Evolutionary conservation across 176 grass and related monocot species (phyloP), one percentile per base, ranked within the genome.

Genomic region (Ensete ventricosum): DNA sequence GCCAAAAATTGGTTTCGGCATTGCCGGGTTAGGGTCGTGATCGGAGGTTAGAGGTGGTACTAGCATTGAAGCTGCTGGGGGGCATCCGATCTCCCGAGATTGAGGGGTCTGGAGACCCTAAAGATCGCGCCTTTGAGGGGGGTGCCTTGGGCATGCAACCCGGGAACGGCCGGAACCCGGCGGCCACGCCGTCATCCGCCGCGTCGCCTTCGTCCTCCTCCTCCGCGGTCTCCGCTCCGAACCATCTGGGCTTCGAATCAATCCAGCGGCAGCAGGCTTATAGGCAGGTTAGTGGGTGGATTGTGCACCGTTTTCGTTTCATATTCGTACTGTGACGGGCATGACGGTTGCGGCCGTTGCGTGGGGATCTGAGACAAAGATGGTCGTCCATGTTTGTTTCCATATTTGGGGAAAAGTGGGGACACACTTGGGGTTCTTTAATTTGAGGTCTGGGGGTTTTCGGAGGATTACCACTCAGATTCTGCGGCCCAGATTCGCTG

Each of bases 171-270:
- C 78, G 69, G 43, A 65, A 16, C 48, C 69, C 78, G 21, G 78
- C 69, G 55, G 55, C 48, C 17, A 16, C 50, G 55, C 19, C 78
- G 20, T 73, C 78, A 13, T 80, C 78, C 20, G 70, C 78, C 1
- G 78, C 78, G 34, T 80, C 78, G 8, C 69, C 78, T 11, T 80
- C 78, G 26, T 80, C 78, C 17, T 81, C 79, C 49, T 83, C 72
- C 12, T 77, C 75, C n/a, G 75, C 75, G 6, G 75, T 64, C 52
- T 71, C 85, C 71, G 85, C 80, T 72, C 77, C 78, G 63, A 77
- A 76, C 48, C 84, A 78, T 54, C 76, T 73, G 53, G 84, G 85
- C 71, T 80, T 80, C 50, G 85, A 87, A 69, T 78, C 81, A 55
- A 80, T 83, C 27, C 71, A 79, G 53, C 77, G 71, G 20, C 76